phyloP scores from a whole-genome alignment of 2,329 filamentous ascomycete genomes.

The Penicillium sp. region DNA sequence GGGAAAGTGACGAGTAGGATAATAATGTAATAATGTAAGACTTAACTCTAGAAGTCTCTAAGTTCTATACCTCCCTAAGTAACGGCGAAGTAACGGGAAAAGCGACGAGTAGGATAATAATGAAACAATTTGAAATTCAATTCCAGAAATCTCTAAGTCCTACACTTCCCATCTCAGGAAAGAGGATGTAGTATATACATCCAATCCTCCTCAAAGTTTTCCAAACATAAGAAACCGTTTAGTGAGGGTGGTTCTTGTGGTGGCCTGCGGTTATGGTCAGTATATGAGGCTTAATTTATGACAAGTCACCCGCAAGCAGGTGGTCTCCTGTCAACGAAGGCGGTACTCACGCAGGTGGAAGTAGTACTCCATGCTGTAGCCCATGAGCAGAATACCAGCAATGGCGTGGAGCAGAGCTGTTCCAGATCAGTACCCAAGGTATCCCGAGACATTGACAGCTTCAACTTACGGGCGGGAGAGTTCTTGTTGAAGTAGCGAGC shows the following conservation, averaged over 20 bases:
- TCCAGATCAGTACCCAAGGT: conserved; percentile 15
- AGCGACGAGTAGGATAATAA: conserved; percentile 5
- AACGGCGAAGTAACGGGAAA: no score
- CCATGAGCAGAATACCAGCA: conserved; percentile 72
- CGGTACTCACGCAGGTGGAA: conserved; percentile 90
- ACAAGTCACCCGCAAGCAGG: background rate
- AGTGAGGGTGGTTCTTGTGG: conserved; percentile 99
- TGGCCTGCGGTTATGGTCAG: conserved; percentile 65
- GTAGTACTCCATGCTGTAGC: conserved; percentile 99
- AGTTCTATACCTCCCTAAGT: no score
- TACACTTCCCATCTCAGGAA: conserved; percentile 35
- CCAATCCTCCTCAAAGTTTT: conserved; percentile 30
- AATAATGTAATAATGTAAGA: background rate
- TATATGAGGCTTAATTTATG: background rate
- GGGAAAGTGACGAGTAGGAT: no score
- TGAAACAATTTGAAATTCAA: conserved; percentile 26
- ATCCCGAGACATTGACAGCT: background rate
- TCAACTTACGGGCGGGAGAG: conserved; percentile 77
- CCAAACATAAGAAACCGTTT: conserved; percentile 45
- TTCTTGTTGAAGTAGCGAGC: conserved; percentile 92
- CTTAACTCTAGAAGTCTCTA: no score
- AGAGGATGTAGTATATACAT: conserved; percentile 45
- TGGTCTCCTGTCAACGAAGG: background rate
- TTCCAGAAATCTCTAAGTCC: conserved; percentile 24
- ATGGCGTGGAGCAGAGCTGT: conserved; percentile 88